Conservation (phyloP, 768 basidiomycete species). For the Phanerochaete sordida region DNA sequence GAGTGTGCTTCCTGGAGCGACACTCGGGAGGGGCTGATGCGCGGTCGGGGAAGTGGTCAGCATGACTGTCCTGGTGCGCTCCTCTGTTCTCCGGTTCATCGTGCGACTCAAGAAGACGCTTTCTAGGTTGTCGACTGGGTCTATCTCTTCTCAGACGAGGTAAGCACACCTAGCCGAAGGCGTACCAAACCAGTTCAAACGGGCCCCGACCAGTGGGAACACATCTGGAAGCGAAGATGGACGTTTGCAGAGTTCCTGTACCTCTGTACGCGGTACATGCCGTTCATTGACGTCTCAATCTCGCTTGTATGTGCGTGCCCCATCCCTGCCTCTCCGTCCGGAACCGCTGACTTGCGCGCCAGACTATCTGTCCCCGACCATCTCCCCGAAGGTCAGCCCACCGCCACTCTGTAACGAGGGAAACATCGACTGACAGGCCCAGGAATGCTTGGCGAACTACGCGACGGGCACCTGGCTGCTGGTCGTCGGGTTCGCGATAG, state of each 20-base stretch:
- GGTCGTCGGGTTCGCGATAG: background rate
- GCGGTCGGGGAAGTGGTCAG: background rate
- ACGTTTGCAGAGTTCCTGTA: background rate
- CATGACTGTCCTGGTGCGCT: background rate
- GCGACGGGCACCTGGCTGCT: background rate
- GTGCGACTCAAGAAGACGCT: too few relatives aligned
- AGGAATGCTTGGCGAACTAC: background rate
- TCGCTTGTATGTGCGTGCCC: background rate
- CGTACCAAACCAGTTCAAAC: background rate
- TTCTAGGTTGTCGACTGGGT: background rate
- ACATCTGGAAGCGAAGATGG: constrained; percentile 1
- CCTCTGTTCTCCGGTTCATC: background rate
- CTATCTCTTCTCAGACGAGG: background rate
- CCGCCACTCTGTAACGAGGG: too few relatives aligned
- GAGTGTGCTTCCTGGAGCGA: background rate
- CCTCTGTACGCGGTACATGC: background rate
- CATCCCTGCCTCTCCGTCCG: background rate
- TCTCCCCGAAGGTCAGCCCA: background rate
- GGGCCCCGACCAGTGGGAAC: background rate
- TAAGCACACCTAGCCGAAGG: background rate
- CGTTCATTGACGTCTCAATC: background rate
- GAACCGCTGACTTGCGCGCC: background rate
- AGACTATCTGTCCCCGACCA: constrained; percentile 1
- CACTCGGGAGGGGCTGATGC: background rate
- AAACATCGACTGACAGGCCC: too few relatives aligned